Evolutionary conservation across 2,329 filamentous ascomycete genomes (phyloP), one percentile per base, ranked within the genome.

Genomic region (Stagonosporopsis rhizophila): DNA sequence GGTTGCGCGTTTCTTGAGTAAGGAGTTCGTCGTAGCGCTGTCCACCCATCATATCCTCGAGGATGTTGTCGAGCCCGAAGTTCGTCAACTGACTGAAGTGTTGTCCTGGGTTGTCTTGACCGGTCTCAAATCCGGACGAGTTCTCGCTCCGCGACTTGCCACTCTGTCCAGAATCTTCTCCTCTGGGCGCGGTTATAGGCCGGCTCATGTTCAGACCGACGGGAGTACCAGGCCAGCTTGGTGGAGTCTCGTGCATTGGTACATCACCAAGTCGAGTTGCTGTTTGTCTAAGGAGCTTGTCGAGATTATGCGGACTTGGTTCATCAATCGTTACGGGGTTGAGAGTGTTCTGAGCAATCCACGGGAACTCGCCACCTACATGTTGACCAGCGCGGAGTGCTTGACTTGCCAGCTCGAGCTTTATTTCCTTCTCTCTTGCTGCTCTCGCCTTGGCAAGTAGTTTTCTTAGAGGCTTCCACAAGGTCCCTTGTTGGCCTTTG

Each of bases 401-500:
- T 44, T 65, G 58, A 30, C 68, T 70, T 11, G 71, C 70, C 22
- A 67, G 66, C 56, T 80, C 75, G 20, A 78, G 73, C 22, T 73
- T 71, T 17, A 81, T 67, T 51, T 86, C 84, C 52, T 80, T 80
- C 38, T 80, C 77, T 44, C 86, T 78, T 39, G 81, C 82, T 12
- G 79, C 79, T 40, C 78, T 77, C 12, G 87, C 87, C 66, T 85
- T 85, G 14, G 79, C 79, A 74, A 89, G 83, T 2, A 89, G 75
- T 59, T 84, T 86, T 23, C 81, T 77, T 42, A 90, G 75, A 0
- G 87, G 87, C 39, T 83, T 82, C 87, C 87, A 89, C 0, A 89
- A 73, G 75, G 85, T 83, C 3, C 84, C 82, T 47, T 80, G 59
- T 65, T 75, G 60, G 17, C 61, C 47, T 70, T 72, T 64, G 57